phyloP scores from a whole-genome alignment of 2,329 filamentous ascomycete species.

The Penicillium sp. region DNA sequence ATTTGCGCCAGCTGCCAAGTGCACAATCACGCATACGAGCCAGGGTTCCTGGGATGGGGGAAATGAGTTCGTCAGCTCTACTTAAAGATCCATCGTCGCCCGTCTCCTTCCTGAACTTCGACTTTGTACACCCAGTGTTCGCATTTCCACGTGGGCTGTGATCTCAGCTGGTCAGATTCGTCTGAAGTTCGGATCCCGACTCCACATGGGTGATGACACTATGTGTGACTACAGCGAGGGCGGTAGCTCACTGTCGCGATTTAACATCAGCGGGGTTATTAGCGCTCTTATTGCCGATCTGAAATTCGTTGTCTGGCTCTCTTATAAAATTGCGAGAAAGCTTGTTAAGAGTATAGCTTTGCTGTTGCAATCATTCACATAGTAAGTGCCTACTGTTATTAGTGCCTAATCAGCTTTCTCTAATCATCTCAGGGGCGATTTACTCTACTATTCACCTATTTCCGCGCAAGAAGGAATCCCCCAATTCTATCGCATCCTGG shows the following conservation, averaged over 20 bases:
- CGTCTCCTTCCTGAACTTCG: not conserved
- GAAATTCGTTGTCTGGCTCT: conserved; percentile 16
- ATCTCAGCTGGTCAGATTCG: not conserved
- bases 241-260: not conserved
- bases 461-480: not conserved
- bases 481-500: not conserved
- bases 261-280: not conserved
- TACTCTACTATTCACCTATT: not conserved
- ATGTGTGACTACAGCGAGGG: not conserved
- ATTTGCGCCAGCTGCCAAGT: conserved; percentile 1
- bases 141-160: not conserved
- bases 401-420: not conserved
- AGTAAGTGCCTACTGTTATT: not conserved
- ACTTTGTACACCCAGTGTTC: not conserved
- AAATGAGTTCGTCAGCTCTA: not conserved
- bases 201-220: not conserved
- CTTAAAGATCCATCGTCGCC: not conserved
- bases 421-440: not conserved
- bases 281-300: conserved; percentile 2
- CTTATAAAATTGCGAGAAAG: conserved; percentile 15
- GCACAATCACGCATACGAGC: not conserved
- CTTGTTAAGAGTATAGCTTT: conserved; percentile 2
- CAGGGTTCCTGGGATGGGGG: not conserved
- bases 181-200: not conserved
- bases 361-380: not conserved